Conservation (phyloP, 2,329 filamentous ascomycete species). For the Trichoderma aggressivum region DNA sequence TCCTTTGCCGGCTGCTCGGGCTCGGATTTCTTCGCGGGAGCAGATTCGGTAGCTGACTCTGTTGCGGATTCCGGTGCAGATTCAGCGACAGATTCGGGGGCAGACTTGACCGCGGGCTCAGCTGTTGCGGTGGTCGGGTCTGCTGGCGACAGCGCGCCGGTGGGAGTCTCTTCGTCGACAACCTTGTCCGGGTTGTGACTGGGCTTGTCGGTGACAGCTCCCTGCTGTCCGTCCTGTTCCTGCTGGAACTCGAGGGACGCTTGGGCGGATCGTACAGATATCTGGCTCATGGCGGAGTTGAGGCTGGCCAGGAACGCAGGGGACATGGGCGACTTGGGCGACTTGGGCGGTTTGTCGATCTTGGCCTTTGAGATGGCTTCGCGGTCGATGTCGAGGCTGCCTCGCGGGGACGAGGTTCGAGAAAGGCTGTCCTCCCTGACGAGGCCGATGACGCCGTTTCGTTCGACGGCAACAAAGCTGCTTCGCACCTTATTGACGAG, state of each 20-base stretch:
- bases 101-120: neutral
- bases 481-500: slow-evolving; percentile 75
- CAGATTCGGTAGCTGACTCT: neutral
- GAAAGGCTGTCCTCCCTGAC: slow-evolving; percentile 39
- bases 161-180: slow-evolving; percentile 37
- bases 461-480: slow-evolving; percentile 71
- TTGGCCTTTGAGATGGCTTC: slow-evolving; percentile 33
- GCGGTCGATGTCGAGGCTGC: slow-evolving; percentile 37
- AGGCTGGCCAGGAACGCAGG: slow-evolving; percentile 26
- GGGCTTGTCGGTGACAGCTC: slow-evolving; percentile 33
- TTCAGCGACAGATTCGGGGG: neutral
- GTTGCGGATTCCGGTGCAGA: neutral
- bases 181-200: slow-evolving; percentile 41
- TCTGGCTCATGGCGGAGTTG: slow-evolving; percentile 14
- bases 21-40: neutral
- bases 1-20: slow-evolving; percentile 2
- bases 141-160: slow-evolving; percentile 31
- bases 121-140: slow-evolving; percentile 26
- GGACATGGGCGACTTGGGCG: slow-evolving; percentile 26
- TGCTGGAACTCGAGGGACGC: slow-evolving; percentile 3
- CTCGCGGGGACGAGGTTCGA: slow-evolving; percentile 35
- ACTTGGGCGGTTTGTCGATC: slow-evolving; percentile 20
- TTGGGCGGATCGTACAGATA: slow-evolving; percentile 32
- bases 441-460: slow-evolving; percentile 56
- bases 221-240: neutral